These are phyloP conservation scores for Monosporozyma aquatica DNA, from an alignment of 805 yeast genomes.

Conservation along the genomic window DNA sequence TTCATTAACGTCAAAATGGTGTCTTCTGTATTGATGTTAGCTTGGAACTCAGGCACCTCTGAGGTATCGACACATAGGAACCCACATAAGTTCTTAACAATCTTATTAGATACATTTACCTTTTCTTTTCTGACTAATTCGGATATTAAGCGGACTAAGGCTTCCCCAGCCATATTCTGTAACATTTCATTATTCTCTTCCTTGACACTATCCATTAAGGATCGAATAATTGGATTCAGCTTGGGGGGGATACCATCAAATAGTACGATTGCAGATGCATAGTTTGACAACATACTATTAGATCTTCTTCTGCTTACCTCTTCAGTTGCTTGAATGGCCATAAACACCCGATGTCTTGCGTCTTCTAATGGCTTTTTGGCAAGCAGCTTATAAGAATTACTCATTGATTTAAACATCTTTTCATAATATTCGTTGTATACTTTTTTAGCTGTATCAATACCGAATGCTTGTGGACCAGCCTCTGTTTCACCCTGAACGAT, in stretches of 20 bases:
- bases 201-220: slow-evolving; percentile 88
- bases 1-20: slow-evolving; percentile 65
- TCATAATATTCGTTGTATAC: slow-evolving; percentile 55
- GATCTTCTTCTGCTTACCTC: slow-evolving; percentile 42
- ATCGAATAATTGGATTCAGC: slow-evolving; percentile 77
- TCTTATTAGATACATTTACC: slow-evolving; percentile 73
- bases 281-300: slow-evolving; percentile 57
- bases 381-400: slow-evolving; percentile 61
- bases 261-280: slow-evolving; percentile 66
- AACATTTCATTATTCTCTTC: slow-evolving; percentile 56
- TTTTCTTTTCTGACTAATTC: slow-evolving; percentile 51
- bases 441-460: slow-evolving; percentile 65
- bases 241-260: slow-evolving; percentile 67
- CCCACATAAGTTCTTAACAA: slow-evolving; percentile 82
- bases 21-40: slow-evolving; percentile 46
- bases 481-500: slow-evolving; percentile 90
- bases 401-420: slow-evolving; percentile 52
- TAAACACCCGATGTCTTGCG: slow-evolving; percentile 56
- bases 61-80: slow-evolving; percentile 91
- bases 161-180: slow-evolving; percentile 61
- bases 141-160: slow-evolving; percentile 57
- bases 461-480: slow-evolving; percentile 91
- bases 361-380: slow-evolving; percentile 70
- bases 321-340: slow-evolving; percentile 62
- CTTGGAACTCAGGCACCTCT: slow-evolving; percentile 86